Base-by-base conservation (phyloP, 2,329 filamentous ascomycete species). In the Chaetomium strumarium region DNA sequence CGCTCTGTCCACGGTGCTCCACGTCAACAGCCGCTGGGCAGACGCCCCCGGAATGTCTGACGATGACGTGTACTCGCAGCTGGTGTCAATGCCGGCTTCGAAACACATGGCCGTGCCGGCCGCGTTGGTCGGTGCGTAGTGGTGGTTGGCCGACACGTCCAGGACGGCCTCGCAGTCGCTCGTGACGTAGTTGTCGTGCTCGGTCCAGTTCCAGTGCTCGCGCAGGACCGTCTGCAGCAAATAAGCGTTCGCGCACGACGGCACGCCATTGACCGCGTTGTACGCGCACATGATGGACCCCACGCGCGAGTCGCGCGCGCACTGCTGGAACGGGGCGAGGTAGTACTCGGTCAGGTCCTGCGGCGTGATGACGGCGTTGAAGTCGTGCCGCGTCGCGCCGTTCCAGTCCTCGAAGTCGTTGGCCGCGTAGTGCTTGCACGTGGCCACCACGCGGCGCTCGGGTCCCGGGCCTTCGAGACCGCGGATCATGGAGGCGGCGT, bases 331-430 rank as follows among this genome's bases (percentile, higher is more conserved):
- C 0, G 82, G 76, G 1, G 80, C 81, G 38, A 85, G 72, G 61
- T 85, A 87, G 67, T 86, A 88, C 60, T 86, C 84, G 0, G 77
- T 74, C 5, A 88, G 68, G 55, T 88, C 84, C 58, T 86, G 84
- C 45, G 73, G 68, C 11, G 61, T 57, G 2, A 66, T 58, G 2
- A 73, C 33, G 14, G 64, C 70, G 56, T 88, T 82, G 59, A 86
- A 84, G 49, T 71, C 68, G 24, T 73, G 60, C 2, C 64, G 57
- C n/a, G 44, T 45, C 0, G 55, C 49, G 7, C 62, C 58, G 37
- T 57, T 53, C 61, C 60, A 63, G n/a, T 51, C 36, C 59, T 83
- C 79, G 2, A 80, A 63, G 61, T 83, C 79, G 58, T 83, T 81
- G 0, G 73, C 80, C 0, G 77, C 78, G 51, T 71, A 83, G 62